Base-by-base conservation (phyloP, 2,329 filamentous ascomycete species). In the Neofusicoccum laricinum region DNA sequence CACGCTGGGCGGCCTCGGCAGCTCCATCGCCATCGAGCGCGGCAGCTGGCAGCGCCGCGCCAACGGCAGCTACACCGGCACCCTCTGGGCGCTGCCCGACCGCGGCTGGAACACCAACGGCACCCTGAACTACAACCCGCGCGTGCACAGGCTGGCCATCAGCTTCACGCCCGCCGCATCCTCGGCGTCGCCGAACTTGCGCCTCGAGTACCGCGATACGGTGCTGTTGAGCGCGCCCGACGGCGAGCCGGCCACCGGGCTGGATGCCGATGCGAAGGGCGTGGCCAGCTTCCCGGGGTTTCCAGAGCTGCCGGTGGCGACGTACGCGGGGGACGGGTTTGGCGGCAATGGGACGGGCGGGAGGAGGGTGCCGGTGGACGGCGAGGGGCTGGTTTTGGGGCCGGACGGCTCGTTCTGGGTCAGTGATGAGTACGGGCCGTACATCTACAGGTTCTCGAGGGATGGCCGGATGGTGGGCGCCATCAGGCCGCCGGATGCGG, bases 91-190 rank as follows among this genome's bases (percentile, higher is more conserved):
- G 12, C 75, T 91, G 15, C 89, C 89, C 1, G 88, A 91, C 71
- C 82, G 88, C 66, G 89, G 89, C 41, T 92, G 89, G 88, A 91
- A 92, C 71, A 91, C 88, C 0, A 79, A 90, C 69, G 89, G 88
- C 49, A 89, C 88, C 8, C 68, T 64, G 12, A 64, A 64, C 51
- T 59, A 48, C 49, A 63, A 90, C 68, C 82, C 84, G 2, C 84
- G 89, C 38, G 81, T 92, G 32, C 89, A 92, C 75, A 88, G 90
- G 71, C 88, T 91, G 72, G 73, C 78, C 57, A 78, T 92, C 53
- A 81, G 80, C 1, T 83, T 91, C 69, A 85, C 81, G 0, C 82
- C 86, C 2, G 77, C 81, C 2, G 74, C 77, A 1, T 72, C 78
- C 14, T 85, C 87, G 2, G 85, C 85, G 0, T 70, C 75, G 0